These are phyloP conservation scores for Pestalotiopsis fici DNA, from an alignment of 2,329 filamentous ascomycete species.

Conservation along the genomic window DNA sequence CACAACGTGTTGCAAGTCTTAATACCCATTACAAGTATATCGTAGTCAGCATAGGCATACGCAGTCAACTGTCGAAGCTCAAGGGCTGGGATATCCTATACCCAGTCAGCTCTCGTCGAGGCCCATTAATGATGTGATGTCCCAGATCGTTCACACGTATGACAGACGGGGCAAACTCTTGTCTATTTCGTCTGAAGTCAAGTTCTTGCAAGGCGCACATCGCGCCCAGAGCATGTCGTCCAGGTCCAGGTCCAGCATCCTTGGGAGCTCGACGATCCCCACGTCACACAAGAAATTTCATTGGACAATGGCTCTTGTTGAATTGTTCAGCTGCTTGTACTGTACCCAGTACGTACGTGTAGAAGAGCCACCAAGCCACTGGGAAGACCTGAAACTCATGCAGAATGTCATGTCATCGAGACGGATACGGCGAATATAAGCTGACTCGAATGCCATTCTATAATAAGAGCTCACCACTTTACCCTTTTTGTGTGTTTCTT, in stretches of 20 bases:
- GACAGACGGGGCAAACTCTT: neutral
- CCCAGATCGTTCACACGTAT: neutral
- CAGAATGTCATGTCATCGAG: neutral
- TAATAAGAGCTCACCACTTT: neutral
- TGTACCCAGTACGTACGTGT: neutral
- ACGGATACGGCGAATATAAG: neutral
- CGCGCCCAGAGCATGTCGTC: neutral
- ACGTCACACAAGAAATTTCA: neutral
- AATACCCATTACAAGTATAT: no score
- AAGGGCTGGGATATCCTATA: no score
- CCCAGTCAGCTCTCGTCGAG: no score
- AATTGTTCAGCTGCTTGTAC: neutral
- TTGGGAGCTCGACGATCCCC: neutral
- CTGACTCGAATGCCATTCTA: neutral
- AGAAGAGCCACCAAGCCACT: neutral
- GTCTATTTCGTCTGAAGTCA: neutral
- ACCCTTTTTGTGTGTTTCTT: neutral
- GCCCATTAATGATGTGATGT: no score
- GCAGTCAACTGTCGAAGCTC: no score
- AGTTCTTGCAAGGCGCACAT: neutral
- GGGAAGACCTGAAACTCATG: neutral
- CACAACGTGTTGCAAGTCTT: no score
- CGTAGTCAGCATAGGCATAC: no score
- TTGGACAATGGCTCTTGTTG: neutral
- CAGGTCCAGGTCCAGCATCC: neutral